These are phyloP conservation scores for Helminthosporium solani DNA, from an alignment of 2,329 filamentous ascomycete genomes.

Conservation along the genomic window DNA sequence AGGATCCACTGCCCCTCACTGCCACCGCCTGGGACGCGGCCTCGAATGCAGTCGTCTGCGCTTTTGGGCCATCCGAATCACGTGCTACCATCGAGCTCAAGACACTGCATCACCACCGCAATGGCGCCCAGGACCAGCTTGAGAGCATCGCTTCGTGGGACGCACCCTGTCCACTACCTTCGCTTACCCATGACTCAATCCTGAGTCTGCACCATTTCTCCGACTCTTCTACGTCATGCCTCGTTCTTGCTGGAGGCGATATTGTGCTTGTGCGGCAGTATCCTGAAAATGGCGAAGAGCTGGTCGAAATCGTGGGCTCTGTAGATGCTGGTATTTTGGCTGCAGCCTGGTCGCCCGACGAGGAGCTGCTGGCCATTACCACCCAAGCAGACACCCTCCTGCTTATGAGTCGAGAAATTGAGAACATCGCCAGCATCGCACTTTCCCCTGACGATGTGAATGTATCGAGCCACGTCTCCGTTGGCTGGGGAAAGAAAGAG, in stretches of 20 bases:
- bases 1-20: slow-evolving; percentile 60
- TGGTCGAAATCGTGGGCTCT: slow-evolving; percentile 92
- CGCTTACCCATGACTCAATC: slow-evolving; percentile 72
- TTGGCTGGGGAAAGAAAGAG: slow-evolving; percentile 97
- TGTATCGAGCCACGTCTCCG: slow-evolving; percentile 89
- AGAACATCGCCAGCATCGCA: slow-evolving; percentile 73
- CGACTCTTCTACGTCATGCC: slow-evolving; percentile 73
- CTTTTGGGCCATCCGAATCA: slow-evolving; percentile 74
- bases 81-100: slow-evolving; percentile 73
- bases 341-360: slow-evolving; percentile 91
- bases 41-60: slow-evolving; percentile 75
- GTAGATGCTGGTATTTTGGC: slow-evolving; percentile 89
- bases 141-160: slow-evolving; percentile 79
- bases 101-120: slow-evolving; percentile 49
- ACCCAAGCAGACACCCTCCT: slow-evolving; percentile 78
- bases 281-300: slow-evolving; percentile 64
- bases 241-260: slow-evolving; percentile 87
- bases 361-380: slow-evolving; percentile 81
- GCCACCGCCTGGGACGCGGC: slow-evolving; percentile 83
- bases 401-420: slow-evolving; percentile 91
- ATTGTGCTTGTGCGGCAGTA: slow-evolving; percentile 82
- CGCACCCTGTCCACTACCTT: slow-evolving; percentile 75
- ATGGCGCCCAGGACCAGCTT: slow-evolving; percentile 43
- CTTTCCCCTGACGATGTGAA: slow-evolving; percentile 77
- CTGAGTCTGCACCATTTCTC: slow-evolving; percentile 81